These are phyloP conservation scores for Ophiocordyceps camponoti-leonardi DNA, from an alignment of 2,329 filamentous ascomycete genomes.

Conservation along the genomic window DNA sequence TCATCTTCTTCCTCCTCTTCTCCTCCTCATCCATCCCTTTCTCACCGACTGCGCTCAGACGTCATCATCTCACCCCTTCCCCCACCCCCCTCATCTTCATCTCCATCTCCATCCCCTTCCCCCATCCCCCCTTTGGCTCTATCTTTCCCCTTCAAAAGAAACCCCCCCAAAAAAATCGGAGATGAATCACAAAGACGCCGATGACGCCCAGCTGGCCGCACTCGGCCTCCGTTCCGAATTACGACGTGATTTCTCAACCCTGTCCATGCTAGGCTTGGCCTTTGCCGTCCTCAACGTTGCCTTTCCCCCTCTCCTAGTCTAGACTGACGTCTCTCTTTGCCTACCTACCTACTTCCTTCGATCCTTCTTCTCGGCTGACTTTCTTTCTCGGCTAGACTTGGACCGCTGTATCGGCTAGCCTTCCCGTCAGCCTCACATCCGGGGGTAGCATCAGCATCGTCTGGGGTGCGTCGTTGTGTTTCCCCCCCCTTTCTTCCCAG, in stretches of 20 bases:
- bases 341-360: background rate
- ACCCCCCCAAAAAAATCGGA: background rate
- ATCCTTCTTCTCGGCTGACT: background rate
- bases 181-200: conserved; percentile 6
- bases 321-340: too few relatives aligned
- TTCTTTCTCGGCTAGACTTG: conserved; percentile 9
- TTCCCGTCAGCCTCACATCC: conserved; percentile 38
- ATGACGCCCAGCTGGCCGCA: conserved; percentile 10
- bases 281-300: conserved; percentile 26
- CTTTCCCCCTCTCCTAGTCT: background rate
- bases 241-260: conserved; percentile 9
- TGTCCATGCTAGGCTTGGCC: conserved; percentile 23
- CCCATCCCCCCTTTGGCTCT: background rate
- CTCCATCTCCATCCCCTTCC: too few relatives aligned
- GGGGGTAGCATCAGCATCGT: conserved; percentile 53
- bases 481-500: too few relatives aligned
- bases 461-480: conserved; percentile 48
- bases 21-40: too few relatives aligned
- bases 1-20: too few relatives aligned
- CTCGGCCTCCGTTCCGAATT: conserved; percentile 10
- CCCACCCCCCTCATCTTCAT: too few relatives aligned
- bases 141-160: background rate
- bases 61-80: too few relatives aligned
- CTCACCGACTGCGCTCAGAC: too few relatives aligned
- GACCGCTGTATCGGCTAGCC: conserved; percentile 27